A percentile compares a stretch with the other conserved stretches of the same genome.
Evolutionary conservation across 176 grass and related monocot genomes (phyloP).

Genomic region (Oryza officinalis): DNA sequence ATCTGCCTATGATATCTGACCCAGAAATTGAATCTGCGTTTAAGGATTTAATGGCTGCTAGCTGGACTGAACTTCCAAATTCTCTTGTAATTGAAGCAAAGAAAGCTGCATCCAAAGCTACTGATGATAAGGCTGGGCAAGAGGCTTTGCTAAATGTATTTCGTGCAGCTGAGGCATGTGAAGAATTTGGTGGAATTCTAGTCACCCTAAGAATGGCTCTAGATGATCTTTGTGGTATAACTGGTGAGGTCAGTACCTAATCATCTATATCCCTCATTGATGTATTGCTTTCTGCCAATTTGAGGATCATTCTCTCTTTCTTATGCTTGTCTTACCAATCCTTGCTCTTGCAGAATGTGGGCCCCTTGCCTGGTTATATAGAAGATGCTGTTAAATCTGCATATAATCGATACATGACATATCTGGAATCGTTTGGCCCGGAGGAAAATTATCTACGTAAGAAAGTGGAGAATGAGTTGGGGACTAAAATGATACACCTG

Average conservation of each 20-base stretch:
- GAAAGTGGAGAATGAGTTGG: slow-evolving; percentile 93
- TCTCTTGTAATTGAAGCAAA: slow-evolving; percentile 65
- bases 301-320: background rate
- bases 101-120: slow-evolving; percentile 73
- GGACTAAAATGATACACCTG: slow-evolving; percentile 97
- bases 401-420: slow-evolving; percentile 73
- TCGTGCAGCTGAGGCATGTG: slow-evolving; percentile 78
- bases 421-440: slow-evolving; percentile 82
- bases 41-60: slow-evolving; percentile 92
- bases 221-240: slow-evolving; percentile 81
- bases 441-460: slow-evolving; percentile 74
- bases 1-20: slow-evolving; percentile 67
- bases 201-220: slow-evolving; percentile 88
- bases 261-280: slow-evolving; percentile 23
- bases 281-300: slow-evolving; percentile 9
- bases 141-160: slow-evolving; percentile 75
- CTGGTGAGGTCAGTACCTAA: slow-evolving; percentile 63
- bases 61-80: slow-evolving; percentile 80
- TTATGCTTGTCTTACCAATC: slow-evolving; percentile 36
- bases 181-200: slow-evolving; percentile 77
- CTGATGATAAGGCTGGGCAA: slow-evolving; percentile 60
- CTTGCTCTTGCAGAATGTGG: slow-evolving; percentile 63
- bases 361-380: slow-evolving; percentile 74
- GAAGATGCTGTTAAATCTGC: slow-evolving; percentile 89
- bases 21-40: slow-evolving; percentile 70